Evolutionary conservation across 2,329 filamentous ascomycete species (phyloP).

Genomic region (Claviceps digitariae): DNA sequence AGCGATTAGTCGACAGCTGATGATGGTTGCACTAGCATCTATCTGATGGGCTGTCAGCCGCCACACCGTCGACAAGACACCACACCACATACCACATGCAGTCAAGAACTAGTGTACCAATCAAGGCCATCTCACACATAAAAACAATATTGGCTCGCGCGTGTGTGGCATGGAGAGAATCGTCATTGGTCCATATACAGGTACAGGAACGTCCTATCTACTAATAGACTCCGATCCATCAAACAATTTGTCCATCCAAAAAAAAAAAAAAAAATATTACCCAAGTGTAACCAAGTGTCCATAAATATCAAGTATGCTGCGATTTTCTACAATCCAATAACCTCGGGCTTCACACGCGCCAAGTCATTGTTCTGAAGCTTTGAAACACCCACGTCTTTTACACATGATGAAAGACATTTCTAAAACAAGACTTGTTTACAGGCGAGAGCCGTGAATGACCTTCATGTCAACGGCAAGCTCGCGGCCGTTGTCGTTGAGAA

Average conservation of each 20-base stretch:
- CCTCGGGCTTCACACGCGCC: slow-evolving; percentile 12
- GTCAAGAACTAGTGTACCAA: neutral
- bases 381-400: neutral
- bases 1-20: too few species aligned
- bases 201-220: slow-evolving; percentile 25
- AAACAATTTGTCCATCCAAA: slow-evolving; percentile 19
- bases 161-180: slow-evolving; percentile 12
- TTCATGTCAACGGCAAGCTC: slow-evolving; percentile 99
- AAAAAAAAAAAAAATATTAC: neutral
- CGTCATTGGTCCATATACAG: slow-evolving; percentile 28
- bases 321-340: slow-evolving; percentile 15
- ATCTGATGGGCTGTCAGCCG: neutral
- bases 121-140: neutral
- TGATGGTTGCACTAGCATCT: too few species aligned
- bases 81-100: too few species aligned
- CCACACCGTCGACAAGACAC: neutral
- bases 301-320: slow-evolving; percentile 6
- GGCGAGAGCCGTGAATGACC: slow-evolving; percentile 72
- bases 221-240: slow-evolving; percentile 21
- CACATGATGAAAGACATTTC: neutral
- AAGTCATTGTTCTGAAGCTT: slow-evolving; percentile 6
- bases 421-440: slow-evolving; percentile 29
- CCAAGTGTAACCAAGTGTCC: neutral
- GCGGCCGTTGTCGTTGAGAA: slow-evolving; percentile 83
- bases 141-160: neutral